Base-by-base conservation (phyloP, 768 basidiomycete genomes). In the Crepidotus variabilis region DNA sequence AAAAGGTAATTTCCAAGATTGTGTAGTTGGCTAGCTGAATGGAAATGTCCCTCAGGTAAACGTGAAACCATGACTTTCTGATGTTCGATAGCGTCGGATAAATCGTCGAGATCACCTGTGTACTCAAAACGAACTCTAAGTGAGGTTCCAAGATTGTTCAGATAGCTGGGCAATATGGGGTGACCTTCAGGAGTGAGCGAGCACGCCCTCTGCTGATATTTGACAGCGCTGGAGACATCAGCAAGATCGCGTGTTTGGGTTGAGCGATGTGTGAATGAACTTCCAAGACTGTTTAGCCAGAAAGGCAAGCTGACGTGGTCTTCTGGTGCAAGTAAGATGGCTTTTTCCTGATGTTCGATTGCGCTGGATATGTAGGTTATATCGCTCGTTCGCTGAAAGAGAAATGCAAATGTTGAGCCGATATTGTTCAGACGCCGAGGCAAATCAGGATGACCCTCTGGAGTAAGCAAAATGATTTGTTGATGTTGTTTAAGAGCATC, bases 181-280 rank as follows among this genome's bases (percentile, higher is more conserved):
- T 43, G 24, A n/a, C 36, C 22, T 14, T 14, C 21, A 9, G 49
- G 14, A 50, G 20, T 51, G 50, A 46, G 28, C 51, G 56, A 9
- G 46, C 21, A 32, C 55, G 32, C 33, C 53, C 51, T 52, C 32
- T 63, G 54, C 2, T 57, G 51, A 4, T 47, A 43, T 36, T 48
- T 32, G 28, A 63, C 55, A 20, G 55, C 33, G 14, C 56, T 54
- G 20, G 59, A 50, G 28, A 58, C 48, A 50, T 58, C 57, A 8
- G 33, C 34, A 48, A 48, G 33, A 34, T 67, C 52, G 50, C 65
- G 50, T 10, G 53, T 55, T n/a, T 28, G 55, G 18, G 51, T 8
- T 21, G 39, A 58, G 11, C 56, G 56, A 18, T 21, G 21, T 20
- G 21, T 16, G 46, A 47, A 46, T 22, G 48, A 59, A 5, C 28